Conservation (phyloP, 2,329 filamentous ascomycete species). For the Fusarium sp. region DNA sequence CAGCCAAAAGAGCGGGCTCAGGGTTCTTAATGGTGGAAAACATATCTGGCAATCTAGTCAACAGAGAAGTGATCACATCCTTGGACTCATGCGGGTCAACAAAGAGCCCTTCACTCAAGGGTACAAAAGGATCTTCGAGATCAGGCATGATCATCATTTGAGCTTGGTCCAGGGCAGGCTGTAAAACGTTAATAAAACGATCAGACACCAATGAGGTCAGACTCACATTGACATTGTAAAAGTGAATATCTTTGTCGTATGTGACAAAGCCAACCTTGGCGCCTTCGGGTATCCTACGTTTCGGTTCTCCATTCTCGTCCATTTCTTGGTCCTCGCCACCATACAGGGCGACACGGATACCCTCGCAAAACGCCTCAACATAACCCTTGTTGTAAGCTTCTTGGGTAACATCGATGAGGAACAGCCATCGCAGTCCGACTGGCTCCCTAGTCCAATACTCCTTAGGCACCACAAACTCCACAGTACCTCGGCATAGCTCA, state of each 20-base stretch:
- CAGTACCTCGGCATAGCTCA: slow-evolving; percentile 89
- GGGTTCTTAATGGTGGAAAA: slow-evolving; percentile 91
- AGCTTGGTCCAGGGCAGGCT: slow-evolving; percentile 82
- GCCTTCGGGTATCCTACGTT: slow-evolving; percentile 75
- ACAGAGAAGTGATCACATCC: slow-evolving; percentile 86
- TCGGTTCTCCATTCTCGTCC: slow-evolving; percentile 64
- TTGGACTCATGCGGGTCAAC: slow-evolving; percentile 94
- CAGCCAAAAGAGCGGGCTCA: slow-evolving; percentile 87
- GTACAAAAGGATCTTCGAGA: slow-evolving; percentile 94
- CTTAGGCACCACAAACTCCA: slow-evolving; percentile 96
- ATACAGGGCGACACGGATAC: slow-evolving; percentile 87
- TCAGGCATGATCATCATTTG: slow-evolving; percentile 99
- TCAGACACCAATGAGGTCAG: background rate
- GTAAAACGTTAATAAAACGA: slow-evolving; percentile 30
- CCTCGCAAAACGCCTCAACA: slow-evolving; percentile 88
- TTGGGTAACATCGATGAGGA: slow-evolving; percentile 92
- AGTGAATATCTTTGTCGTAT: slow-evolving; percentile 96
- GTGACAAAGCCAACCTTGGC: slow-evolving; percentile 95
- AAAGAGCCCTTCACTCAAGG: slow-evolving; percentile 90
- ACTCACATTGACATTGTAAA: slow-evolving; percentile 91
- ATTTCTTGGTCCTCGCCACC: slow-evolving; percentile 67
- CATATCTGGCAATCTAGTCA: slow-evolving; percentile 84
- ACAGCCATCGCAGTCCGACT: slow-evolving; percentile 87
- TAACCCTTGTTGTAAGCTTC: slow-evolving; percentile 93
- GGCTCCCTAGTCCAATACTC: slow-evolving; percentile 99